Base-by-base conservation (phyloP, 106 monocot genomes). In the Amphibolis antarctica region DNA sequence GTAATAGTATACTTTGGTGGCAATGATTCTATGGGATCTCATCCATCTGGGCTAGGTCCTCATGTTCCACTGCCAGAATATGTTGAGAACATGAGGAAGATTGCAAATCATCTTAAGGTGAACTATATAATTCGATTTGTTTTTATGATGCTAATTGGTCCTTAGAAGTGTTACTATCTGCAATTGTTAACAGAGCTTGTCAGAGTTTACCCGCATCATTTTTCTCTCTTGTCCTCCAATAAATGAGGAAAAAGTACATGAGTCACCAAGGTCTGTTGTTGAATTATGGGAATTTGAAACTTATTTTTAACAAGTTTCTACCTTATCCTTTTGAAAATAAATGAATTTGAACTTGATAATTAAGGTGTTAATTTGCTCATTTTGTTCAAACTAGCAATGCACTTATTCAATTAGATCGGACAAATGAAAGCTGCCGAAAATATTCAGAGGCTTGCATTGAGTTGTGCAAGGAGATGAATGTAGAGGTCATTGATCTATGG, bases 1-100 rank as follows among this genome's bases (percentile, higher is more conserved):
- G 77, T 92, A 18, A 68, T 92, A 58, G 84, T 88, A 21, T 92
- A 92, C 77, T 92, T 92, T 58, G 92, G 92, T 28, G 92, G 92
- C 28, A 88, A 88, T 58, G 92, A 92, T 71, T 88, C 87, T 5
- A 76, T 88, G 68, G 84, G 77, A 47, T 52, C 87, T 77, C 77
- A 85, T 36, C 67, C 82, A n/a, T 92, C 85, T 15, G 88, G 88
- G 55, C 64, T 85, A 30, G 88, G 92, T 56, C 87, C 88, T 61
- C 88, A 88, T 76, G 92, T 92, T 51, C 92, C 92, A 44, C 82
- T 92, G 20, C 68, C 75, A 6, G 92, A 88, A 58, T 88, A 88
- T 31, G 59, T 82, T 24, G 85, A 88, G 48, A 92, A 92, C 66
- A 78, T 88, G 92, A 82, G 79, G 65, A 82, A 66, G 55, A 85